These are phyloP conservation scores for Boletus vinaceobasis DNA, from an alignment of 768 basidiomycete species.

Conservation along the genomic window DNA sequence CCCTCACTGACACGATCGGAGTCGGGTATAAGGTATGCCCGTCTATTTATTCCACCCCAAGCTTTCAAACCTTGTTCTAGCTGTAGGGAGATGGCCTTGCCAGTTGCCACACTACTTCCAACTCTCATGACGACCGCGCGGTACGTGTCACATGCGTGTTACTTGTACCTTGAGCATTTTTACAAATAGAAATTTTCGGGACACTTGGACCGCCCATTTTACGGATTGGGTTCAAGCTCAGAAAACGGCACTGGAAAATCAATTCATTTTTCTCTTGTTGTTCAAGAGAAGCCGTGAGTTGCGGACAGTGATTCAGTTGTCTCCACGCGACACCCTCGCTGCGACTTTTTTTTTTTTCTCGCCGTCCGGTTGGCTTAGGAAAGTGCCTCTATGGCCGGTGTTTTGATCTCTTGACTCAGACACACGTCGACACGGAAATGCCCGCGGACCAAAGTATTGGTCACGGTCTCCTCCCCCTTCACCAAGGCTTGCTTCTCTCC, in stretches of 20 bases:
- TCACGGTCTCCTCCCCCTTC: background rate
- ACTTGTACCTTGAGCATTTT: background rate
- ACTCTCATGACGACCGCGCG: constrained; percentile 1
- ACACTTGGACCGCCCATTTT: constrained; percentile 7
- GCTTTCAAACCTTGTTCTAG: constrained; percentile 21
- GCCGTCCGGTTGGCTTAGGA: constrained; percentile 13
- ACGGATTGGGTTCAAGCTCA: constrained; percentile 14
- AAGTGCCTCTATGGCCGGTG: background rate
- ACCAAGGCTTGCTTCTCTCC: background rate
- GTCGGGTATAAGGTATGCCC: constrained; percentile 28
- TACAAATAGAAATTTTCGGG: background rate
- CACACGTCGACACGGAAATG: constrained; percentile 13
- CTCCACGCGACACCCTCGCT: background rate
- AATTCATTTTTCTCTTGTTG: background rate
- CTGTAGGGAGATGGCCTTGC: background rate
- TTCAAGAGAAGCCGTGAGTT: constrained; percentile 1
- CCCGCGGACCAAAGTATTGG: constrained; percentile 6
- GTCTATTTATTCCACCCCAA: constrained; percentile 3
- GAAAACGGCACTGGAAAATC: constrained; percentile 2
- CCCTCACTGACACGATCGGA: constrained; percentile 1
- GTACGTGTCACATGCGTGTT: constrained; percentile 12
- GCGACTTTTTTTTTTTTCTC: background rate
- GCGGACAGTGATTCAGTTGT: constrained; percentile 9
- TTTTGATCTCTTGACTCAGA: constrained; percentile 10
- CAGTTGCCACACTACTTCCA: background rate